Evolutionary conservation across 2,329 filamentous ascomycete genomes (phyloP).

Genomic region (Ceratocystiopsis brevicomis): DNA sequence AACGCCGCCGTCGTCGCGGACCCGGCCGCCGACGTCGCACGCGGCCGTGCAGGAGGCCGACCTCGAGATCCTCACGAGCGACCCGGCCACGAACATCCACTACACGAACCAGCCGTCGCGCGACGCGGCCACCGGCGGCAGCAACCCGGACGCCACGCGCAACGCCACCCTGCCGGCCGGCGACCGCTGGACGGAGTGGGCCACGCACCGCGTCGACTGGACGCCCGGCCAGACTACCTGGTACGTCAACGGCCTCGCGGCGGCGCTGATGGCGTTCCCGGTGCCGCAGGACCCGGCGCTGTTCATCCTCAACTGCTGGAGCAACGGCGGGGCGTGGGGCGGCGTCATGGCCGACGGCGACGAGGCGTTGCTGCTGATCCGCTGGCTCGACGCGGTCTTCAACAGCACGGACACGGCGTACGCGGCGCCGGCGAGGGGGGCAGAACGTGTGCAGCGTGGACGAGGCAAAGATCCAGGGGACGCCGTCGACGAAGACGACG

Average conservation of each 20-base stretch:
- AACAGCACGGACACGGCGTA: constrained; percentile 17
- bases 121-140: constrained; percentile 16
- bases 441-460: constrained; percentile 21
- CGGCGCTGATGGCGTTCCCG: constrained; percentile 26
- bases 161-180: constrained; percentile 19
- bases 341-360: constrained; percentile 24
- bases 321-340: constrained; percentile 31
- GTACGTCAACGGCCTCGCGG: constrained; percentile 27
- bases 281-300: constrained; percentile 26
- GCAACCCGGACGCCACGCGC: constrained; percentile 22
- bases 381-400: constrained; percentile 33
- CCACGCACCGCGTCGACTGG: constrained; percentile 33
- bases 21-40: constrained; percentile 7
- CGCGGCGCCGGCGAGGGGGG: constrained; percentile 6
- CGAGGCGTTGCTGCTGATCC: constrained; percentile 27
- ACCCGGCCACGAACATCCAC: constrained; percentile 18
- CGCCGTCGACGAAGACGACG: constrained; percentile 8
- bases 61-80: constrained; percentile 22
- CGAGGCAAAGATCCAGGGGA: constrained; percentile 17
- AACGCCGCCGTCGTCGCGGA: constrained; percentile 13
- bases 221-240: constrained; percentile 25
- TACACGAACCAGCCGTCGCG: constrained; percentile 34
- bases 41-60: constrained; percentile 18
- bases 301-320: constrained; percentile 33
- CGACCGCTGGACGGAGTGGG: constrained; percentile 26